Evolutionary conservation across 1,284 basidiomycete genomes (phyloP), one percentile per base, ranked within the genome.

Genomic region (Blastosporella zonata): DNA sequence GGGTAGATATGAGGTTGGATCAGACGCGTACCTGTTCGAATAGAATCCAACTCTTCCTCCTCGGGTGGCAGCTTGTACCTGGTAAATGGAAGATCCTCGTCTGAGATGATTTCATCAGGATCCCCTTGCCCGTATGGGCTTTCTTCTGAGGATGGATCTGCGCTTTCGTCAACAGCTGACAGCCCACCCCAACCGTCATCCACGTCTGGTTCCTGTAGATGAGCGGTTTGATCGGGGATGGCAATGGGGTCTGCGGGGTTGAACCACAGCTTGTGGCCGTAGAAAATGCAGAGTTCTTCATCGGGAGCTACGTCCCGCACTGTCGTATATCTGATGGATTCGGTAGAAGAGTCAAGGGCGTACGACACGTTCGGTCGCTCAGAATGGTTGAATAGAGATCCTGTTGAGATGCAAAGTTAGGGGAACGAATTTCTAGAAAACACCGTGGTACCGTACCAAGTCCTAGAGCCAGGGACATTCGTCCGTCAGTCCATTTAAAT

Each of bases 401-500:
- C 87, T 90, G 43, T 55, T 6, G 9, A 25, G 21, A 39, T 7
- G 20, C n/a, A 21, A 45, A 17, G n/a, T 44, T 44, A 36, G 47
- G 22, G n/a, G n/a, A 29, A n/a, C n/a, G 41, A 48, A 29, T 2
- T 47, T 34, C 39, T 21, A 36, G 41, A 29, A 41, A 31, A 43
- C n/a, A 34, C n/a, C 27, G 21, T 13, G 15, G 10, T 10, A 9
- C 65, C 75, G 55, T 61, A 93, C 92, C 93, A 22, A 96, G 73
- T 1, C 94, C 94, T 0, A 96, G 67, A 0, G 90, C 89, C 1
- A 98, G 74, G 0, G 90, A 94, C 89, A 93, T 92, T 1, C 81
- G 79, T 0, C 87, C 87, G 55, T 82, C 79, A 40, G 72, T 69
- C 88, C 92, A 97, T 36, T 81, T 84, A 62, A 95, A 95, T 0